Conservation (phyloP, 768 basidiomycete genomes). For the Phanerodontia chrysosporium region DNA sequence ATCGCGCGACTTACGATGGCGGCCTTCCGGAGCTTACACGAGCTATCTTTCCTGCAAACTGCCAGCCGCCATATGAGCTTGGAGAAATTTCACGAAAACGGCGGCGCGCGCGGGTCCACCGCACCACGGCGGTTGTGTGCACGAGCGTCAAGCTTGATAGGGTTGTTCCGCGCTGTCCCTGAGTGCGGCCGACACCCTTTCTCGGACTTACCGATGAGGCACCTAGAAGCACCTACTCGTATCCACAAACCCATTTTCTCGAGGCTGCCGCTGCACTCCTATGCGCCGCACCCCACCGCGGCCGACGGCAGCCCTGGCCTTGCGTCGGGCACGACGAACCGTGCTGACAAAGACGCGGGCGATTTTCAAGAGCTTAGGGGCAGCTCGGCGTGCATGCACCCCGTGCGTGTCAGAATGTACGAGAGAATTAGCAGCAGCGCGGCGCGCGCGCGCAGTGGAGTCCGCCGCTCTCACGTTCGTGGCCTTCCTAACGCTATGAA, state of each 20-base stretch:
- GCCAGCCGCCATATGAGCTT: neutral
- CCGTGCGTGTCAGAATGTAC: neutral
- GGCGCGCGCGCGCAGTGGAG: neutral
- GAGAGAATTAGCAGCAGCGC: neutral
- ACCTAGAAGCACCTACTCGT: neutral
- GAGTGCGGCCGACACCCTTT: neutral
- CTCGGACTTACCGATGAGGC: neutral
- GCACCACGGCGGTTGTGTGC: neutral
- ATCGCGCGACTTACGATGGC: neutral
- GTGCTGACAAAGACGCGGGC: too few relatives aligned
- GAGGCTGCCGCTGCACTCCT: too few relatives aligned
- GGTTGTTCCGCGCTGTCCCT: neutral
- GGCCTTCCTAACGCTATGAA: neutral
- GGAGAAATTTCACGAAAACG: neutral
- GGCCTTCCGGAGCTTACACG: neutral
- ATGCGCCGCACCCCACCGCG: too few relatives aligned
- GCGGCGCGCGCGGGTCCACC: neutral
- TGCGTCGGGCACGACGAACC: too few relatives aligned
- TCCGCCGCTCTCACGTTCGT: neutral
- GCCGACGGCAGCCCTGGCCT: too few relatives aligned
- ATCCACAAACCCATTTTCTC: neutral
- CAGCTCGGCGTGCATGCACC: neutral
- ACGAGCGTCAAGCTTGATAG: neutral
- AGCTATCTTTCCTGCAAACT: neutral
- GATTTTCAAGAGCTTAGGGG: too few relatives aligned